These are phyloP conservation scores for Arbutus unedo DNA, from an alignment of 148 eudicot species.

Conservation along the genomic window DNA sequence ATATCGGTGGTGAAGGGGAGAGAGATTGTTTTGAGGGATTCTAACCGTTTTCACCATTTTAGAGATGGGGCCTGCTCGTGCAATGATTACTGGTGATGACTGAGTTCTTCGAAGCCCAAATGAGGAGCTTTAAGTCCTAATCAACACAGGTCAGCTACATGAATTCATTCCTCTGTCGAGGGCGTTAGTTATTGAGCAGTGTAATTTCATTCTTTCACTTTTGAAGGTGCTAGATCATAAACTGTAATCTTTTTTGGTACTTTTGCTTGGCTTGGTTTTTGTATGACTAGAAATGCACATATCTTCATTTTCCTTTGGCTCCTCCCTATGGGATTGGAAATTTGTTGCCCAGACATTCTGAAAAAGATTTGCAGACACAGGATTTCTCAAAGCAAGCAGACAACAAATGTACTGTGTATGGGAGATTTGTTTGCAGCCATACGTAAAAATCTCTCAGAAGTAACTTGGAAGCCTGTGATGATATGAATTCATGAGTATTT, in stretches of 20 bases:
- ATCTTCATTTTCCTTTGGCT: background rate
- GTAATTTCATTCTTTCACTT: background rate
- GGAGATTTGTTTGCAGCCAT: too few species aligned
- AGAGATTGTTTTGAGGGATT: conserved; percentile 58
- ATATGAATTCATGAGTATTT: too few species aligned
- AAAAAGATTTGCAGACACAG: background rate
- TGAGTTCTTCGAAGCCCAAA: too few species aligned
- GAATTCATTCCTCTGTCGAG: too few species aligned
- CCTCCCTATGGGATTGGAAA: background rate
- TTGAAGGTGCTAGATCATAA: background rate
- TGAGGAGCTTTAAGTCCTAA: too few species aligned
- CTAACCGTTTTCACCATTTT: conserved; percentile 64
- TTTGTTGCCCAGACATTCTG: background rate
- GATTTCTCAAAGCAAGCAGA: background rate
- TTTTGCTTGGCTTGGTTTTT: too few species aligned
- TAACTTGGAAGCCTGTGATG: too few species aligned
- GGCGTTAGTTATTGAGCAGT: background rate
- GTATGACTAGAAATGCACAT: too few species aligned
- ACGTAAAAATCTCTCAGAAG: too few species aligned
- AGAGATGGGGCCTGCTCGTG: conserved; percentile 56
- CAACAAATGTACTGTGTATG: too few species aligned
- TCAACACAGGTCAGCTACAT: too few species aligned
- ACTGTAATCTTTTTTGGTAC: background rate
- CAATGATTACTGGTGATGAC: conserved; percentile 56
- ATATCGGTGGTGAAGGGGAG: conserved; percentile 47